phyloP scores from a whole-genome alignment of 345 rosid genomes.

The Hibiscus tridactylites region DNA sequence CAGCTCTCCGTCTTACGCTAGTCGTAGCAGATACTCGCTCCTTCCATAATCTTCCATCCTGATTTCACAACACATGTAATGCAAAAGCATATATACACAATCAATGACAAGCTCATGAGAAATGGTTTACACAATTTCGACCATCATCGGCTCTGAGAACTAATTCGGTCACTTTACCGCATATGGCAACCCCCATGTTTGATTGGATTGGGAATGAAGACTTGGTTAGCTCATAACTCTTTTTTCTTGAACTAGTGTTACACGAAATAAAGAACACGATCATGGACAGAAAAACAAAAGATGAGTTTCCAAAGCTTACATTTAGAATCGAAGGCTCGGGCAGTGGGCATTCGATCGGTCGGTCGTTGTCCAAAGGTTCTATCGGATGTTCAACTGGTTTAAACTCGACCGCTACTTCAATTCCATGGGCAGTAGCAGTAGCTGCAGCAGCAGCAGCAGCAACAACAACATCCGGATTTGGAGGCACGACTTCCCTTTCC shows the following conservation, averaged over 20 bases:
- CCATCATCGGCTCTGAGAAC: no score
- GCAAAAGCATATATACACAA: background rate
- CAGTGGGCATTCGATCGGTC: constrained; percentile 71
- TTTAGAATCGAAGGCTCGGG: constrained; percentile 93
- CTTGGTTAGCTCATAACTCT: background rate
- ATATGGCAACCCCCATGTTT: background rate
- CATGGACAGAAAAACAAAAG: background rate
- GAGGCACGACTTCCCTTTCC: constrained; percentile 61
- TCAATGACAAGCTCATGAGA: background rate
- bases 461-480: constrained; percentile 33
- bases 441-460: constrained; percentile 24
- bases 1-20: constrained; percentile 43
- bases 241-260: no score
- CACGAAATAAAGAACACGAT: background rate
- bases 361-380: constrained; percentile 76
- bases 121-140: background rate
- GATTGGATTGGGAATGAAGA: background rate
- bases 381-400: constrained; percentile 90
- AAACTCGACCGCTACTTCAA: constrained; percentile 73
- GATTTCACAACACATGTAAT: constrained; percentile 6
- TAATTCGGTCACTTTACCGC: background rate
- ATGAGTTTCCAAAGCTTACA: constrained; percentile 27
- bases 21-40: constrained; percentile 70
- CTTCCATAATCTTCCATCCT: constrained; percentile 97
- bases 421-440: constrained; percentile 60